Percentiles rank a stretch among this genome's conserved stretches.
These are phyloP conservation scores for Clavaria fumosa DNA, from an alignment of 768 basidiomycete genomes.

Conservation along the genomic window DNA sequence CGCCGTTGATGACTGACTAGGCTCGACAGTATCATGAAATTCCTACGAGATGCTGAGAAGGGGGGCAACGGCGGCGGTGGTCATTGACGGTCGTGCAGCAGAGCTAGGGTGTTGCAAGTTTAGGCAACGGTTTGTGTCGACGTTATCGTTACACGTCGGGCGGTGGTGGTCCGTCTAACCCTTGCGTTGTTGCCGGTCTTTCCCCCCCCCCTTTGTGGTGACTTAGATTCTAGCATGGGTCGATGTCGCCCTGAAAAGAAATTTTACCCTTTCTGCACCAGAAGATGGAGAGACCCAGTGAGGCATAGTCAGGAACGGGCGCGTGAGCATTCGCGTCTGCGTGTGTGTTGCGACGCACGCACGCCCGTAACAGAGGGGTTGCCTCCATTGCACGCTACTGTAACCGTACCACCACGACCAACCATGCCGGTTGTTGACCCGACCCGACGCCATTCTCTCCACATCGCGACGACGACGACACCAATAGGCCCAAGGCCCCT, in stretches of 20 bases:
- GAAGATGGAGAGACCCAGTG: too few relatives aligned
- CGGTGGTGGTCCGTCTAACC: background rate
- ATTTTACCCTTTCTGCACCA: too few relatives aligned
- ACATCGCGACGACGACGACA: conserved; percentile 11
- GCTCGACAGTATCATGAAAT: conserved; percentile 60
- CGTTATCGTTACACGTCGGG: background rate
- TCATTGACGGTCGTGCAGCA: background rate
- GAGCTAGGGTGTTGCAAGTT: background rate
- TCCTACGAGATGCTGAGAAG: conserved; percentile 74
- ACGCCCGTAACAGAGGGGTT: background rate
- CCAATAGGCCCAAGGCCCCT: conserved; percentile 35
- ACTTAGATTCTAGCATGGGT: background rate
- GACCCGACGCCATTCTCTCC: conserved; percentile 19
- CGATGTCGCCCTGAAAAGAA: background rate
- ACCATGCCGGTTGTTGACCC: conserved; percentile 7
- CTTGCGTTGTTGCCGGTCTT: background rate
- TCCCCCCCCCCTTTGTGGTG: background rate
- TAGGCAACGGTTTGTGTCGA: background rate
- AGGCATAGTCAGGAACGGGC: too few relatives aligned
- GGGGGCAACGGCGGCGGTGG: conserved; percentile 16
- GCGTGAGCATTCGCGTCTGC: background rate
- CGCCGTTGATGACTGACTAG: conserved; percentile 28
- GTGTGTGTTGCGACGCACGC: background rate
- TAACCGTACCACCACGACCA: background rate
- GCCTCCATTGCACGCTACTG: conserved; percentile 1